Evolutionary conservation across 805 yeast genomes (phyloP).

Genomic region (Hanseniaspora taiwanica): DNA sequence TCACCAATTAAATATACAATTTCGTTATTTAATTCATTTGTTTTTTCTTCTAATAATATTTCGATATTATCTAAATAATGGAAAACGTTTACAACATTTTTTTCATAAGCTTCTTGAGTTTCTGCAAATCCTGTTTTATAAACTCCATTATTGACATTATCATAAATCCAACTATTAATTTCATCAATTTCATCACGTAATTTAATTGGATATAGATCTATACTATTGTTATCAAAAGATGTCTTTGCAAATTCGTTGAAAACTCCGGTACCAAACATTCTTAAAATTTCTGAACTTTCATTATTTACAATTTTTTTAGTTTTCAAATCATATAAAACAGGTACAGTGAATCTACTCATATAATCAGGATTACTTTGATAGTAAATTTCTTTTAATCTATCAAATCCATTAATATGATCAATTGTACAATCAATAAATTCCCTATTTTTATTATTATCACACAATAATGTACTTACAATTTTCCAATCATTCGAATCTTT

Average conservation of each 20-base stretch:
- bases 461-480: conserved; percentile 8
- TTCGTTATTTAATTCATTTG: conserved; percentile 18
- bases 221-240: not conserved
- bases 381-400: conserved; percentile 58
- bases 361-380: conserved; percentile 64
- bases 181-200: conserved; percentile 53
- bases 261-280: conserved; percentile 53
- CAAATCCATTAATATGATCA: conserved; percentile 47
- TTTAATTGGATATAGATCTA: conserved; percentile 47
- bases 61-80: conserved; percentile 60
- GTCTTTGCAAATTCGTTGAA: not conserved
- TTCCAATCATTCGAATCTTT: conserved; percentile 3
- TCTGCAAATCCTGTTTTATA: conserved; percentile 88
- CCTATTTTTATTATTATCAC: conserved; percentile 13
- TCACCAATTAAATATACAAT: conserved; percentile 44
- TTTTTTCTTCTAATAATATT: conserved; percentile 35
- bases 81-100: conserved; percentile 51
- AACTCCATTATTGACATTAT: conserved; percentile 81
- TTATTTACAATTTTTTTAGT: conserved; percentile 75
- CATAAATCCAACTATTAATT: conserved; percentile 71
- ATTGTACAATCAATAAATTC: conserved; percentile 28
- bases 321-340: conserved; percentile 85
- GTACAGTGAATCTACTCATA: conserved; percentile 79
- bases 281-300: conserved; percentile 79
- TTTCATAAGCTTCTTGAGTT: conserved; percentile 67